Evolutionary conservation across 1,284 basidiomycete genomes (phyloP), one percentile per base, ranked within the genome.

Genomic region (Cutaneotrichosporon curvatum): DNA sequence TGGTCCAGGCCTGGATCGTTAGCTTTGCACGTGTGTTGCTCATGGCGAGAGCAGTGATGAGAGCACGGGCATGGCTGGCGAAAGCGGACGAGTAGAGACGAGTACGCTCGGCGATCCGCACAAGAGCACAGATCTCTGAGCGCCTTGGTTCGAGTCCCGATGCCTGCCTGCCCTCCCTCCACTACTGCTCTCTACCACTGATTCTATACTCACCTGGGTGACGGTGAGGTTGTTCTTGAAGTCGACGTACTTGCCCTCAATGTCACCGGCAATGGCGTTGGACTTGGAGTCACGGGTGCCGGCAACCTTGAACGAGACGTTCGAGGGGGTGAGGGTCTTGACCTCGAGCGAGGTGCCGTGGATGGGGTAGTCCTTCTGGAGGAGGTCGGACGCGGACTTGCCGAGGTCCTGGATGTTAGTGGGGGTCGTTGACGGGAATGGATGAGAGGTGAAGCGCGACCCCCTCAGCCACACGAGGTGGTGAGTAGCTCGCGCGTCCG

Each of bases 311-410:
- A 92, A 92, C 65, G 81, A 75, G 60, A 90, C 87, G 68, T 83
- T 81, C 59, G 85, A 86, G 41, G 92, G 88, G 4, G 94, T 89
- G 73, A 85, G 82, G 58, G 94, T 98, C 82, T 97, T 97, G 71
- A 92, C 85, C 75, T 91, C 87, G 61, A 92, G 81, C 45, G 78
- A 74, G 50, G 79, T 84, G 81, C 85, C 63, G 77, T 75, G 61
- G 60, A 91, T 85, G 65, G 81, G 84, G 79, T 85, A 96, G 79
- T 98, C 95, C 79, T 87, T 92, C 74, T 79, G 78, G 62, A 98
- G 79, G 59, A 97, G 77, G 80, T 98, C 94, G 68, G 84, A 87
- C 74, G 91, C 89, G 61, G 90, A 91, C 82, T 95, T 95, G 75
- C 92, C 94, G 67, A 92, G 83, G 75, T 94, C 88, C 87, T 91